Conservation (phyloP, 176 grass and related monocot genomes). For the Rhynchospora pubera region DNA sequence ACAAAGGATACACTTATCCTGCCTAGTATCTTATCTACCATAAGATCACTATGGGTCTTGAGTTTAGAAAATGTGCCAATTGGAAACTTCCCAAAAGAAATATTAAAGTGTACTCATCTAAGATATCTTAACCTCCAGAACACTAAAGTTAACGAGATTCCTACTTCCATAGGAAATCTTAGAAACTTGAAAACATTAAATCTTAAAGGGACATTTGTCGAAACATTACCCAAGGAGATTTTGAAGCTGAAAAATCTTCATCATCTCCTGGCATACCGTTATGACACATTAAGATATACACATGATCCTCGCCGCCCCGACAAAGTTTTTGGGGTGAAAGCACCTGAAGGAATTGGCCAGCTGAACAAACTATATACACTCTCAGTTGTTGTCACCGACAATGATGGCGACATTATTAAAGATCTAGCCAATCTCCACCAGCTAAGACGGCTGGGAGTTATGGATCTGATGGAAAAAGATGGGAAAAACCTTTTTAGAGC, state of each 20-base stretch:
- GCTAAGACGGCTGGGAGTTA: conserved; percentile 9
- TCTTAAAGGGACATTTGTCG: too few relatives aligned
- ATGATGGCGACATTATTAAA: conserved; percentile 12
- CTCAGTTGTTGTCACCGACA: neutral
- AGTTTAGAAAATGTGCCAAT: neutral
- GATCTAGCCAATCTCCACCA: conserved; percentile 8
- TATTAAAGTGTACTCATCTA: neutral
- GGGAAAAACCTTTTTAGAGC: neutral
- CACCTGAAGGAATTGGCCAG: neutral
- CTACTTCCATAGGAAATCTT: conserved; percentile 16
- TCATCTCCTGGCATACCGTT: too few relatives aligned
- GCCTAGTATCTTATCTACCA: neutral
- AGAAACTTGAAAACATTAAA: too few relatives aligned
- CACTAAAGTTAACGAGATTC: neutral
- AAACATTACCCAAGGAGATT: too few relatives aligned
- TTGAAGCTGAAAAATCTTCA: too few relatives aligned
- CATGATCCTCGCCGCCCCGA: too few relatives aligned
- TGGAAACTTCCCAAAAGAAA: conserved; percentile 16
- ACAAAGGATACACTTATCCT: too few relatives aligned
- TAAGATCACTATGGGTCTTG: conserved; percentile 5
- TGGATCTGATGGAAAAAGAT: conserved; percentile 4
- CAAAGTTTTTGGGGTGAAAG: too few relatives aligned
- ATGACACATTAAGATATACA: too few relatives aligned
- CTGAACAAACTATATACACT: conserved; percentile 10
- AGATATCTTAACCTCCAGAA: conserved; percentile 14